Percentiles rank a stretch among this genome's conserved stretches.
Evolutionary conservation across 257 asterid species (phyloP).

Genomic region (Linaria vulgaris): DNA sequence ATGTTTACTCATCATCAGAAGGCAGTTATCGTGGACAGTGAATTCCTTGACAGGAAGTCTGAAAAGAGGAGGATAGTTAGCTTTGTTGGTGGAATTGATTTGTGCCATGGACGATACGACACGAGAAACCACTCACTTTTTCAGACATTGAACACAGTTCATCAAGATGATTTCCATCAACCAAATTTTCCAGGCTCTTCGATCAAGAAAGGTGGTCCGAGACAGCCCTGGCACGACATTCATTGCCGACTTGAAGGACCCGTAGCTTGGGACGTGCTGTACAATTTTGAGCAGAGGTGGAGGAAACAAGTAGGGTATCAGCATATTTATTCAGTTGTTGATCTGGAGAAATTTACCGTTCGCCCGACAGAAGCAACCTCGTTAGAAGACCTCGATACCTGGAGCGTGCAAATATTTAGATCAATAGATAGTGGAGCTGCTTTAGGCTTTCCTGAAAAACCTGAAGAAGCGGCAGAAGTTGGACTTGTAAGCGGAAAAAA

Average conservation of each 20-base stretch:
- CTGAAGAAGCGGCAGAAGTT: slow-evolving; percentile 42
- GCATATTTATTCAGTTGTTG: slow-evolving; percentile 37
- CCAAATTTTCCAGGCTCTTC: slow-evolving; percentile 78
- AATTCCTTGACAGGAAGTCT: slow-evolving; percentile 17
- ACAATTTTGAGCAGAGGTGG: slow-evolving; percentile 94
- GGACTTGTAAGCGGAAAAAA: slow-evolving; percentile 73
- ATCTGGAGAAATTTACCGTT: slow-evolving; percentile 41
- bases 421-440: slow-evolving; percentile 86
- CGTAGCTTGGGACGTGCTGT: slow-evolving; percentile 89
- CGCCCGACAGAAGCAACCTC: slow-evolving; percentile 42
- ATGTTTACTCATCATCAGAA: slow-evolving; percentile 96
- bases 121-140: slow-evolving; percentile 62
- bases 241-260: slow-evolving; percentile 88
- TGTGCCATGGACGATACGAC: slow-evolving; percentile 87
- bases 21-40: slow-evolving; percentile 62
- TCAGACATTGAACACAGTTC: slow-evolving; percentile 51
- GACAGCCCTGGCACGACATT: slow-evolving; percentile 97
- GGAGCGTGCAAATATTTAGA: slow-evolving; percentile 83
- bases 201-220: slow-evolving; percentile 74
- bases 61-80: slow-evolving; percentile 56
- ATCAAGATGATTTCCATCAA: slow-evolving; percentile 79
- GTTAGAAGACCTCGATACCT: slow-evolving; percentile 50
- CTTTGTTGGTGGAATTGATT: slow-evolving; percentile 90
- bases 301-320: slow-evolving; percentile 54
- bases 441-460: slow-evolving; percentile 49